Conservation (phyloP, 2,329 filamentous ascomycete genomes). For the Orbilia javanica region DNA sequence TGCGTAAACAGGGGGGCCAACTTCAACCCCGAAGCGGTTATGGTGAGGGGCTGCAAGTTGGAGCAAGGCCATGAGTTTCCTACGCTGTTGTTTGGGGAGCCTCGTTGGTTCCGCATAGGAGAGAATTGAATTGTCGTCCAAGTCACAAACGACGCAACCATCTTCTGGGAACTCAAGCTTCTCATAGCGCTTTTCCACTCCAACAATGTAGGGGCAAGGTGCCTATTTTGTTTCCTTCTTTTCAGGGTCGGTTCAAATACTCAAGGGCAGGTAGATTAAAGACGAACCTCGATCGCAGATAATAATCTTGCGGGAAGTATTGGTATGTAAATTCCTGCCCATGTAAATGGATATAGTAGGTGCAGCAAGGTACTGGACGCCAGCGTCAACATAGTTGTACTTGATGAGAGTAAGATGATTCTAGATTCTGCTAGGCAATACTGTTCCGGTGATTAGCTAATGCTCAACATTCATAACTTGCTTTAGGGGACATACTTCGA, state of each 20-base stretch:
- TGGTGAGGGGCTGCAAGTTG: constrained; percentile 92
- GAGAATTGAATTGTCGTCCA: constrained; percentile 91
- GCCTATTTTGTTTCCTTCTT: constrained; percentile 70
- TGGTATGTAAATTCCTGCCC: constrained; percentile 94
- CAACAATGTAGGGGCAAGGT: constrained; percentile 96
- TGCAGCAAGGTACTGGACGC: constrained; percentile 88
- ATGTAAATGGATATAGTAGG: constrained; percentile 88
- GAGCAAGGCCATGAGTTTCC: constrained; percentile 88
- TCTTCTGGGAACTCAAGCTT: constrained; percentile 88
- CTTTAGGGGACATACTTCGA: constrained; percentile 71
- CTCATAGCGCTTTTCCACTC: constrained; percentile 92
- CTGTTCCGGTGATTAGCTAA: constrained; percentile 61
- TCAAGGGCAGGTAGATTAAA: not conserved
- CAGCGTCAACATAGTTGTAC: constrained; percentile 95
- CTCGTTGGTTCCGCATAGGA: constrained; percentile 81
- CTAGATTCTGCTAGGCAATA: constrained; percentile 92
- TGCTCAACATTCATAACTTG: not conserved
- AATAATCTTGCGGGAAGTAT: constrained; percentile 87
- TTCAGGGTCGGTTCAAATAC: constrained; percentile 9
- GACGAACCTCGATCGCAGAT: constrained; percentile 76
- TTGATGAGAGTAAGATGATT: constrained; percentile 94
- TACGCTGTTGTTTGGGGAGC: constrained; percentile 86
- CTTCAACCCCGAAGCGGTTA: constrained; percentile 83
- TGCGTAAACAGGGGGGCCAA: constrained; percentile 92
- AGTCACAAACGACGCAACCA: constrained; percentile 93